Percentiles rank a stretch among this genome's conserved stretches.
phyloP scores from a whole-genome alignment of 192 early-diverging fungal species.

The Backusella liffmaniae region DNA sequence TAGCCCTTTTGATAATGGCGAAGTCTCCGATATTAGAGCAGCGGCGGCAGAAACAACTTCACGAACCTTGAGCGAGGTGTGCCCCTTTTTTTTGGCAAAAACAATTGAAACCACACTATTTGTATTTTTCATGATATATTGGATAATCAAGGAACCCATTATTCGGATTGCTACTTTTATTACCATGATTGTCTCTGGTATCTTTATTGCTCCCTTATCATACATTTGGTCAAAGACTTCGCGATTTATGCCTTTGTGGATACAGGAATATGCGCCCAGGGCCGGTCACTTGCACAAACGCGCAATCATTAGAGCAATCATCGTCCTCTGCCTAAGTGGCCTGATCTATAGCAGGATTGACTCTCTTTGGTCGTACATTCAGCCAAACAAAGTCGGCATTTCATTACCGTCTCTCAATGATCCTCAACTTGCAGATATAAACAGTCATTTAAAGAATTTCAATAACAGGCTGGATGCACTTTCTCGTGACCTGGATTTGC shows the following conservation, averaged over 20 bases:
- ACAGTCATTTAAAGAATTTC: neutral
- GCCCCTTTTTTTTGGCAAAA: neutral
- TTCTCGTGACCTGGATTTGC: neutral
- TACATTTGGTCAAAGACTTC: neutral
- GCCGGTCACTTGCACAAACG: neutral
- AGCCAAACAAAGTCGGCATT: neutral
- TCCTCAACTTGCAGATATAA: neutral
- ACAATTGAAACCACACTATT: neutral
- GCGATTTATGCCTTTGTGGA: neutral
- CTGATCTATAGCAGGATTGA: neutral
- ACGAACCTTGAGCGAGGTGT: neutral
- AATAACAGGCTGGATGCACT: neutral
- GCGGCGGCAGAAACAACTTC: slow-evolving; percentile 2
- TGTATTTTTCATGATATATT: slow-evolving; percentile 1
- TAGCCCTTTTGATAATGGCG: neutral
- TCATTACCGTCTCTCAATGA: neutral
- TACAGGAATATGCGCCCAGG: neutral
- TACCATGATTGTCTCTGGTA: slow-evolving; percentile 4
- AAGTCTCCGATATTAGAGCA: neutral
- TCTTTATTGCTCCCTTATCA: neutral
- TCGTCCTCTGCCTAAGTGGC: neutral
- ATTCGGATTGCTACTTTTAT: slow-evolving; percentile 1
- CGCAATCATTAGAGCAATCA: neutral
- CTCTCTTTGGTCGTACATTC: neutral
- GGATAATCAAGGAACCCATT: slow-evolving; percentile 1